Base-by-base conservation (phyloP, 768 basidiomycete genomes). In the Sarcodon sp. region DNA sequence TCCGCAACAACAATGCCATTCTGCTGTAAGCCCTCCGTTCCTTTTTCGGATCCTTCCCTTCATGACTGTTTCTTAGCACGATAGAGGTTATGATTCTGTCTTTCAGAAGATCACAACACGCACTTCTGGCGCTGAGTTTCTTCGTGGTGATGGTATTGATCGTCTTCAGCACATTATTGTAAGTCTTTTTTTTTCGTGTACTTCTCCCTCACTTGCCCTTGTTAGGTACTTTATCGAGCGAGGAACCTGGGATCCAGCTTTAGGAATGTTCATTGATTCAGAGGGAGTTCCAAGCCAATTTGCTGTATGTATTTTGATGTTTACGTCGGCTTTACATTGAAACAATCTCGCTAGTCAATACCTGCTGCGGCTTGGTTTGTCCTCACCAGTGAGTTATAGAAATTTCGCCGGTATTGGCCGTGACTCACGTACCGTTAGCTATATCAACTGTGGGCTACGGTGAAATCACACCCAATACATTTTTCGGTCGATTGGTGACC, bases 31-130 rank as follows among this genome's bases (percentile, higher is more conserved):
- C 71, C 43, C 33, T 4, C 38, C 15, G 6, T 27, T 35, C 15
- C 44, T 10, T 16, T 13, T 21, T 21, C 46, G 11, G 33, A 10
- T 8, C 11, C 37, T 35, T 48, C 37, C 15, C 50, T 43, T 49
- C 21, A 16, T 39, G 41, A 10, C 32, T 31, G 39, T 8, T 9
- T 43, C 15, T 9, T 48, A 87, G 86, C 43, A 89, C 87, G 0
- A 89, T 89, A 44, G 86, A 90, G 68, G 87, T 89, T 56, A 96
- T 94, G 91, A 90, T 85, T 60, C 73, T 94, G 32, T 82, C 88
- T 32, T 82, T 92, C 34, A 75, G 84, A 45, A 72, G 88, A 51
- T 91, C 87, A 0, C 83, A 88, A 53, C 87, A 93, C 55, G 90
- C 90, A 0, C 69, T 92, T 0, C 72, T 91, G 3, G 90, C 91